Conservation (phyloP, 257 asterid genomes). For the Petunia secreta region DNA sequence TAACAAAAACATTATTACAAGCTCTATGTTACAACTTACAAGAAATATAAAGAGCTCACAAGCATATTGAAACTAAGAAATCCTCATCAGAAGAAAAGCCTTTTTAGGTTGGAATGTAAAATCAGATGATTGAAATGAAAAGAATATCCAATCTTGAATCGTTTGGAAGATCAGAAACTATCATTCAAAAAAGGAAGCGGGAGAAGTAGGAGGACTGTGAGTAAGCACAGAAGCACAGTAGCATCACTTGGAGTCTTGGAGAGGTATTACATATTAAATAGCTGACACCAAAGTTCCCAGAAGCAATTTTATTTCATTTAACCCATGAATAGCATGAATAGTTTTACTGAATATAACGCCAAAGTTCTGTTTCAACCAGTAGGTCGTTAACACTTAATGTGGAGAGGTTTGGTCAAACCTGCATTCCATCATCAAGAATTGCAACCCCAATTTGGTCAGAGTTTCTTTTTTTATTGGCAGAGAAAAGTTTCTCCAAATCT, state of each 20-base stretch:
- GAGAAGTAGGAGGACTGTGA: background rate
- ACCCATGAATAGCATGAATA: background rate
- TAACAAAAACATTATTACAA: conserved; percentile 34
- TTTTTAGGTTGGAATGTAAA: background rate
- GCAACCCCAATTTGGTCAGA: conserved; percentile 56
- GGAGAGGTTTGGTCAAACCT: conserved; percentile 55
- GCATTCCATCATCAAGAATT: conserved; percentile 97
- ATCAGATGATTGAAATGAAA: background rate
- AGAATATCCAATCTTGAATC: conserved; percentile 14
- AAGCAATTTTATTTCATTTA: background rate
- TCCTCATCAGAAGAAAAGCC: background rate
- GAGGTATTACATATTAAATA: background rate
- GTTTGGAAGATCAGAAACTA: background rate
- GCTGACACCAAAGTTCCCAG: background rate
- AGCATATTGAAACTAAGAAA: background rate
- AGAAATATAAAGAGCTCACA: background rate
- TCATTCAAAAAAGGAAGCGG: background rate
- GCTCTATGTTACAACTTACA: conserved; percentile 22
- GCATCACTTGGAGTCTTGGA: background rate
- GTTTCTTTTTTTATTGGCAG: conserved; percentile 28
- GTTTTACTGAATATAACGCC: background rate
- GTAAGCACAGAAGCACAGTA: background rate
- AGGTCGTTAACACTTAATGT: conserved; percentile 7
- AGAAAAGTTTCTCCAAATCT: conserved; percentile 28
- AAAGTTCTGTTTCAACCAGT: background rate